phyloP scores from a whole-genome alignment of 208 protist species.

The Acanthamoeba healyi region DNA sequence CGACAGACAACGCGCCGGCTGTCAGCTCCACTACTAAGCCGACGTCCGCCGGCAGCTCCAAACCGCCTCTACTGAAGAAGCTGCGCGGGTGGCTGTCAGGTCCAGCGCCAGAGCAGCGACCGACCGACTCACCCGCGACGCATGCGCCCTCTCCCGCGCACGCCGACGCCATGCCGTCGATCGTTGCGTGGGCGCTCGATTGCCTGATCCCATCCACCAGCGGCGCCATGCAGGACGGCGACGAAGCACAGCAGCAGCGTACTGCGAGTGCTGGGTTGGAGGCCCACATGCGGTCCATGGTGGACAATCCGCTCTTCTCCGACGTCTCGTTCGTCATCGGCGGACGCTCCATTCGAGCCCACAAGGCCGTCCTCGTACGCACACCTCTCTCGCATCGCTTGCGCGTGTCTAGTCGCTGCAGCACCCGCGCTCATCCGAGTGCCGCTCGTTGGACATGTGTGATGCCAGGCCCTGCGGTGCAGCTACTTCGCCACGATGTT shows the following conservation, averaged over 20 bases:
- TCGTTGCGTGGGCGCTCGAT: background rate
- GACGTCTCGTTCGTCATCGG: background rate
- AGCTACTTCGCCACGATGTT: constrained; percentile 22
- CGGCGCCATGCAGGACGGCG: no score
- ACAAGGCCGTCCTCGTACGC: background rate
- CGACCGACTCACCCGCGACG: no score
- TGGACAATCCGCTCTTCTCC: constrained; percentile 30
- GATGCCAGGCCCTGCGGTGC: background rate
- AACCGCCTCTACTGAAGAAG: background rate
- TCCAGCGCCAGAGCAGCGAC: background rate
- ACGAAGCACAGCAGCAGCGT: background rate
- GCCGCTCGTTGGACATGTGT: background rate
- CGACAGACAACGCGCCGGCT: no score
- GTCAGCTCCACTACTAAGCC: no score
- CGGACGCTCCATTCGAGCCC: background rate
- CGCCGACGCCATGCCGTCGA: no score
- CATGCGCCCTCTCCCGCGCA: no score
- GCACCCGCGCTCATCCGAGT: no score
- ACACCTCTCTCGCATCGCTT: no score
- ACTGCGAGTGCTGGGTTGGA: background rate
- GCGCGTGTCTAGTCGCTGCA: background rate
- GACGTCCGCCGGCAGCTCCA: no score
- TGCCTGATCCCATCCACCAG: background rate
- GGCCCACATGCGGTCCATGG: background rate
- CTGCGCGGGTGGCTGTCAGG: background rate